Percentiles rank a stretch among this genome's conserved stretches.
phyloP scores from a whole-genome alignment of 257 asterid species.

The Pogostemon cablin region DNA sequence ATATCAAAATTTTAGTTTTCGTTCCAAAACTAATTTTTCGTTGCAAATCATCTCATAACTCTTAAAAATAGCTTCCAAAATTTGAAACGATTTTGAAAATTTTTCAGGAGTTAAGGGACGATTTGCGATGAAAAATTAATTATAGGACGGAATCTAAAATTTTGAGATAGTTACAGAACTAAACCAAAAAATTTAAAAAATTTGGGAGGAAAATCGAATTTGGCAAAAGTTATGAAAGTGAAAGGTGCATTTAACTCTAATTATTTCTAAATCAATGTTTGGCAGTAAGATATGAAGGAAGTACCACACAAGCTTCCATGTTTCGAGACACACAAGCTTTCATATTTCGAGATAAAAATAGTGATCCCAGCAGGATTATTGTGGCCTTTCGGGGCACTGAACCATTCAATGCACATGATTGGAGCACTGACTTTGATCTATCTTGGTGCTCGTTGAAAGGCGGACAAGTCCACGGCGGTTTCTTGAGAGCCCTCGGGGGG shows the following conservation, averaged over 20 bases:
- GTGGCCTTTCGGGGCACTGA: conserved; percentile 63
- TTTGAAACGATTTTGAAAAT: no score
- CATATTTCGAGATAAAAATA: conserved; percentile 38
- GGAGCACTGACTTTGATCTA: conserved; percentile 58
- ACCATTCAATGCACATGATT: conserved; percentile 41
- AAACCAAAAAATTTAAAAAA: no score
- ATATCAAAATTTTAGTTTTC: no score
- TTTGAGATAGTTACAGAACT: no score
- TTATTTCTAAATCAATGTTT: not conserved
- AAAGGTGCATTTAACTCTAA: not conserved
- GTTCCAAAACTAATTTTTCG: no score
- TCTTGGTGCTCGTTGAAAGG: conserved; percentile 47
- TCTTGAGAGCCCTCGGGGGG: conserved; percentile 64
- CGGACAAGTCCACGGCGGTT: conserved; percentile 62
- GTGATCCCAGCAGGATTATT: conserved; percentile 34
- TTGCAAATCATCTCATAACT: no score
- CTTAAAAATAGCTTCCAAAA: no score
- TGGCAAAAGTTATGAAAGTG: not conserved
- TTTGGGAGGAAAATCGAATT: not conserved
- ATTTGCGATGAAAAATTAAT: no score
- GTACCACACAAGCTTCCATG: not conserved
- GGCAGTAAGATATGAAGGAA: conserved; percentile 38
- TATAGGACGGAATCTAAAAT: no score
- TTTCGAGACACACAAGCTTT: conserved; percentile 49
- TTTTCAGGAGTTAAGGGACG: no score